A percentile compares a stretch with the other conserved stretches of the same genome.
Evolutionary conservation across 1,139 yeast species (phyloP).

Genomic region (Taphrina communis): DNA sequence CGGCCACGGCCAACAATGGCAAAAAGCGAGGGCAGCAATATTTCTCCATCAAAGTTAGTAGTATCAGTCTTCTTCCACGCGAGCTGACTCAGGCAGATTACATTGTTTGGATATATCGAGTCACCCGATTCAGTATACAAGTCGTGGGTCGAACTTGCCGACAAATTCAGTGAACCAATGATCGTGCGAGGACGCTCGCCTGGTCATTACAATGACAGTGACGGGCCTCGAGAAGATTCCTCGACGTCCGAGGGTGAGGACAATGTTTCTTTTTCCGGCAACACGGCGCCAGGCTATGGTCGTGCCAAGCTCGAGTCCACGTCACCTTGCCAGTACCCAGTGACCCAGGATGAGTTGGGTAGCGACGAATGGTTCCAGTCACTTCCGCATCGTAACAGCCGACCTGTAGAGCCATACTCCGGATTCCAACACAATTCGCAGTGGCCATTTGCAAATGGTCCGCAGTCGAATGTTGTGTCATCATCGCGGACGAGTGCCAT

Average conservation of each 20-base stretch:
- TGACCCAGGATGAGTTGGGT: neutral
- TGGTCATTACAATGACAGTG: constrained; percentile 38
- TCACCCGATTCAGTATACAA: constrained; percentile 9
- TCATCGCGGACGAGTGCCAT: neutral
- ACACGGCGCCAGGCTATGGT: neutral
- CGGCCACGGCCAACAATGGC: constrained; percentile 41
- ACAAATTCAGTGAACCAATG: constrained; percentile 36
- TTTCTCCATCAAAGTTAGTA: constrained; percentile 31
- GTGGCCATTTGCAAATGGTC: neutral
- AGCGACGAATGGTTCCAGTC: constrained; percentile 13
- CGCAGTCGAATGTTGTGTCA: neutral
- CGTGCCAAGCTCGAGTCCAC: neutral
- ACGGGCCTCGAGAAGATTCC: constrained; percentile 1
- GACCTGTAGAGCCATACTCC: neutral
- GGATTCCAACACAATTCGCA: neutral
- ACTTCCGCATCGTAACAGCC: neutral
- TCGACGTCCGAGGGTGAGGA: constrained; percentile 6
- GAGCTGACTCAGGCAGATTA: neutral
- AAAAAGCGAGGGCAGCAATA: constrained; percentile 39
- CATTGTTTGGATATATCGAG: constrained; percentile 12
- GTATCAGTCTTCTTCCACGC: neutral
- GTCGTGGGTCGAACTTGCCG: constrained; percentile 30
- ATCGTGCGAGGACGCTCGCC: constrained; percentile 41
- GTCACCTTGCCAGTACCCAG: neutral
- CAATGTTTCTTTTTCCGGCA: neutral